Percentiles rank a stretch among this genome's conserved stretches.
Conservation (phyloP, 352 stramenopile species). For the Blastocystis sp. region DNA sequence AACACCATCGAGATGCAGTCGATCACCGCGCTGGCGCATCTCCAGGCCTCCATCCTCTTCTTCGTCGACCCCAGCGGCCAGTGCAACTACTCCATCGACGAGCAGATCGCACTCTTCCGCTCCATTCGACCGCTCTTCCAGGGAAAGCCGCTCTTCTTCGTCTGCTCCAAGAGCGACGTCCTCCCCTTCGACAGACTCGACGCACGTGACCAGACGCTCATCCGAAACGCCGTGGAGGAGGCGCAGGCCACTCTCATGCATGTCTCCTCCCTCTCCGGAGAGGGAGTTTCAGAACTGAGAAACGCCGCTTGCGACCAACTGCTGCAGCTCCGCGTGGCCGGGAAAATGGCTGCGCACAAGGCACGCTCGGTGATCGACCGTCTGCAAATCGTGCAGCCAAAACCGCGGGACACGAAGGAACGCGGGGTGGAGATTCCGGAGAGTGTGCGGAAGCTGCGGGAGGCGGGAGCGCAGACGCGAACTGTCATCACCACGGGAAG, state of each 20-base stretch:
- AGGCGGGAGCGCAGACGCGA: slow-evolving; percentile 63
- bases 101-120: slow-evolving; percentile 90
- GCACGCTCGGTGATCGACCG: slow-evolving; percentile 89
- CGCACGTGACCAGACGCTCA: slow-evolving; percentile 72
- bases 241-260: slow-evolving; percentile 75
- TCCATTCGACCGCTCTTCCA: slow-evolving; percentile 96
- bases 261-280: slow-evolving; percentile 95
- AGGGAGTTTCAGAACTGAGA: slow-evolving; percentile 88
- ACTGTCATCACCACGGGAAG: neutral
- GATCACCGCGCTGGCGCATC: slow-evolving; percentile 95
- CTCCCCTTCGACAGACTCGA: slow-evolving; percentile 83
- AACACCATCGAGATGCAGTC: slow-evolving; percentile 99
- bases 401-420: slow-evolving; percentile 81
- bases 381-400: slow-evolving; percentile 86
- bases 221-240: slow-evolving; percentile 69
- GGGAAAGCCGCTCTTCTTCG: slow-evolving; percentile 96
- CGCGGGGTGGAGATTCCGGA: slow-evolving; percentile 85
- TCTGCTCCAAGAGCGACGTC: slow-evolving; percentile 98
- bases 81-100: slow-evolving; percentile 96
- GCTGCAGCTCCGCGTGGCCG: slow-evolving; percentile 84
- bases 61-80: slow-evolving; percentile 99
- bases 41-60: slow-evolving; percentile 97
- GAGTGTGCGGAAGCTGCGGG: slow-evolving; percentile 78
- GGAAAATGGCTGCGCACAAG: slow-evolving; percentile 88
- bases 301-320: slow-evolving; percentile 90